These are phyloP conservation scores for Acrocalymma vagum DNA, from an alignment of 2,329 filamentous ascomycete species.

Conservation along the genomic window DNA sequence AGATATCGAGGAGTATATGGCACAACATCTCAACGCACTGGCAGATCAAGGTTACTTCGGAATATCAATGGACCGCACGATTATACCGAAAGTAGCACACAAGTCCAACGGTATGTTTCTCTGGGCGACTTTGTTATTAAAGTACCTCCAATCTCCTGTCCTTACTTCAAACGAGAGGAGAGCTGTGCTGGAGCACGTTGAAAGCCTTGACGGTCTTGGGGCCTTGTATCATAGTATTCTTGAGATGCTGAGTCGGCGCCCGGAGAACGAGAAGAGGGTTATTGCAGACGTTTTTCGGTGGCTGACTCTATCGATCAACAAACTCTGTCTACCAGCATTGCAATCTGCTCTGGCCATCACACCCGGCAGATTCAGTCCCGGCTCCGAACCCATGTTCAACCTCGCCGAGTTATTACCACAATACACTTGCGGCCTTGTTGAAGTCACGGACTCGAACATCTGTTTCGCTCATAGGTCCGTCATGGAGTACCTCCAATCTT, in stretches of 20 bases:
- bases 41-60: constrained; percentile 41
- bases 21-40: constrained; percentile 28
- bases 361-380: constrained; percentile 13
- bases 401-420: constrained; percentile 25
- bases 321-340: constrained; percentile 25
- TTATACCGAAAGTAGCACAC: constrained; percentile 24
- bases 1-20: constrained; percentile 27
- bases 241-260: constrained; percentile 20
- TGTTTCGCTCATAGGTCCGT: constrained; percentile 34
- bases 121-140: constrained; percentile 34
- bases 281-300: constrained; percentile 34
- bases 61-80: constrained; percentile 31
- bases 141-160: constrained; percentile 30
- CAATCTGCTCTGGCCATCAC: constrained; percentile 27
- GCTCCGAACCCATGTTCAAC: constrained; percentile 9
- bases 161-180: constrained; percentile 36
- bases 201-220: constrained; percentile 28
- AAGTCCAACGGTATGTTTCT: constrained; percentile 36
- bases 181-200: constrained; percentile 20
- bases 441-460: constrained; percentile 24
- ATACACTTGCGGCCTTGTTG: constrained; percentile 35
- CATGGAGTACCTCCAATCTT: constrained; percentile 31
- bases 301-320: constrained; percentile 33
- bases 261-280: constrained; percentile 27
- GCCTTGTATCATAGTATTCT: constrained; percentile 32